phyloP scores from a whole-genome alignment of 352 stramenopile genomes.

The Pythium volutum region DNA sequence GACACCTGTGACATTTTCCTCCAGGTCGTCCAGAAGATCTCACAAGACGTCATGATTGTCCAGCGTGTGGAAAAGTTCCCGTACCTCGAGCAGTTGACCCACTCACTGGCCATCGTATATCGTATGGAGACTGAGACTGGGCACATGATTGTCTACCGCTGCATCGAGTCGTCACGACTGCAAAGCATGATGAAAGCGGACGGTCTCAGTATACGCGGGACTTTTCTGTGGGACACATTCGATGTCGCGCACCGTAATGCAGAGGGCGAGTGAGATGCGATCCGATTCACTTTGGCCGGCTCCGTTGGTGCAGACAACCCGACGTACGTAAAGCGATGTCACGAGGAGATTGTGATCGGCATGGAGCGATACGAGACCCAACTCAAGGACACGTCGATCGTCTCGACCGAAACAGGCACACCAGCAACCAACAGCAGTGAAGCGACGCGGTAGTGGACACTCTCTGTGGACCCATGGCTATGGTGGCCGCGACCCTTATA shows the following conservation, averaged over 20 bases:
- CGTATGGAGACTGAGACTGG: conserved; percentile 9
- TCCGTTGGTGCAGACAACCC: background rate
- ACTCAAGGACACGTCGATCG: background rate
- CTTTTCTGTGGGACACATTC: conserved; percentile 15
- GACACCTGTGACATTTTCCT: conserved; percentile 4
- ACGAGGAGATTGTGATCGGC: background rate
- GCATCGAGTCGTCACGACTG: background rate
- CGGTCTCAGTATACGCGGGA: background rate
- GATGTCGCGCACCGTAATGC: background rate
- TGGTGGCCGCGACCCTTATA: no score
- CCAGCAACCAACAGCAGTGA: no score
- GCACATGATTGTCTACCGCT: background rate
- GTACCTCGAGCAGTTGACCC: background rate
- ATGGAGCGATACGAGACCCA: background rate
- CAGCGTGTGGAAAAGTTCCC: conserved; percentile 13
- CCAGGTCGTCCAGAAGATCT: conserved; percentile 14
- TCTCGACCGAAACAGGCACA: no score
- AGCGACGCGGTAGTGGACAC: no score
- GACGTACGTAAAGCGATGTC: background rate
- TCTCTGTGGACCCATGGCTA: no score
- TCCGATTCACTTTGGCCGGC: background rate
- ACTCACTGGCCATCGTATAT: conserved; percentile 15
- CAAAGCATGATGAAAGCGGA: background rate
- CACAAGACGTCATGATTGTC: conserved; percentile 15
- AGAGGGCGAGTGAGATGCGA: background rate